Conservation (phyloP, 768 basidiomycete species). For the Peribolospora kevripleyi region DNA sequence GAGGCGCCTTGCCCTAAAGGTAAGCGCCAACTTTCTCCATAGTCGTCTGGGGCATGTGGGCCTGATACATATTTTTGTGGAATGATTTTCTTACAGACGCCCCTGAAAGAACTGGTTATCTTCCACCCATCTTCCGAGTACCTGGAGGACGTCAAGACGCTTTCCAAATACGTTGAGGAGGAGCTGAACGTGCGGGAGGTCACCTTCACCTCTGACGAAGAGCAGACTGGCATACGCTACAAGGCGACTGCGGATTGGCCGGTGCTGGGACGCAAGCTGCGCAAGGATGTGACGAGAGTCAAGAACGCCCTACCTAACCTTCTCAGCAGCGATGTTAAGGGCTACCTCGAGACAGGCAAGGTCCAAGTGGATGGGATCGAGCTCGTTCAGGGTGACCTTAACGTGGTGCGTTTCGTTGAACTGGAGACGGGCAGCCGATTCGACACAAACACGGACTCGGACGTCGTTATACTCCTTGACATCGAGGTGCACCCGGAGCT, state of each 20-base stretch:
- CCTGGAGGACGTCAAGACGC: conserved; percentile 55
- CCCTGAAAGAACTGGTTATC: conserved; percentile 69
- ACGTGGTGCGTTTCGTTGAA: conserved; percentile 76
- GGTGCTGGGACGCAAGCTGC: conserved; percentile 75
- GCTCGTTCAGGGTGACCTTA: conserved; percentile 68
- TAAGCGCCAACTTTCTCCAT: conserved; percentile 15
- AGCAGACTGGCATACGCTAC: conserved; percentile 64
- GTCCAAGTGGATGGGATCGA: conserved; percentile 71
- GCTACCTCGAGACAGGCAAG: conserved; percentile 46
- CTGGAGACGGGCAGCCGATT: conserved; percentile 41
- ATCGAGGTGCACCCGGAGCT: conserved; percentile 66
- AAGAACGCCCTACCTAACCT: conserved; percentile 63
- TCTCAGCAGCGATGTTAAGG: conserved; percentile 57
- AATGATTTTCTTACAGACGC: conserved; percentile 33
- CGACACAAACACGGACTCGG: conserved; percentile 54
- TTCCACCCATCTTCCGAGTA: conserved; percentile 75
- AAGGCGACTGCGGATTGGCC: conserved; percentile 81
- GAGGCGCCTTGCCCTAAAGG: conserved; percentile 71
- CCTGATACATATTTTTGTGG: not conserved
- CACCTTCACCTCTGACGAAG: conserved; percentile 70
- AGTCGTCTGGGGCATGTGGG: conserved; percentile 8
- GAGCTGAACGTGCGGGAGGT: conserved; percentile 88
- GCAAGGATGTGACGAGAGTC: conserved; percentile 72
- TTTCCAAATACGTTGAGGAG: conserved; percentile 70
- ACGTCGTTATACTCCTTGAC: conserved; percentile 83